Percentiles rank a stretch among this genome's conserved stretches.
phyloP scores from a whole-genome alignment of 169 alveolate species.

The Ichthyophthirius multifiliis region DNA sequence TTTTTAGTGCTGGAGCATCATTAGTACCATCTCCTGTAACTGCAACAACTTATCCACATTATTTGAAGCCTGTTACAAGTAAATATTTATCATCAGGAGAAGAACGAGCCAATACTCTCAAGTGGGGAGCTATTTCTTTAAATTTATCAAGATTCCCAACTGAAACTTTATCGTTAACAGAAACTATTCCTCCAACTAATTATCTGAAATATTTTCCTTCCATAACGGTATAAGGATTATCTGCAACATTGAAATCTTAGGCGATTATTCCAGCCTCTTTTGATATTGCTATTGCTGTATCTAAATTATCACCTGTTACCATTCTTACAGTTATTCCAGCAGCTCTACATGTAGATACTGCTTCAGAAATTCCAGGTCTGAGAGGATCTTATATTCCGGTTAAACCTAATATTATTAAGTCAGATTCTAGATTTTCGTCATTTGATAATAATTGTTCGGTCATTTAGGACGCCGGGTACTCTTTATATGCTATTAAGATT shows the following conservation, averaged over 20 bases:
- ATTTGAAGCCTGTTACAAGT: conserved; percentile 77
- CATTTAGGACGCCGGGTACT: conserved; percentile 34
- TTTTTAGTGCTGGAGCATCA: conserved; percentile 78
- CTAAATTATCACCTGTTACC: conserved; percentile 85
- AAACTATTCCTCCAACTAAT: conserved; percentile 21
- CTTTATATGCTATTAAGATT: conserved; percentile 64
- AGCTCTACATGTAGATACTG: conserved; percentile 59
- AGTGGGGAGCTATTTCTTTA: conserved; percentile 37
- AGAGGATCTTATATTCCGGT: conserved; percentile 77
- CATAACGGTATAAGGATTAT: conserved; percentile 52
- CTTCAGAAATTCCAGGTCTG: conserved; percentile 64
- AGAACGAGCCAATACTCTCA: conserved; percentile 87
- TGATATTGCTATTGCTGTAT: conserved; percentile 67
- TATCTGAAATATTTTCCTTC: conserved; percentile 78
- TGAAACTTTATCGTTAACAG: neutral
- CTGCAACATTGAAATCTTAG: conserved; percentile 26
- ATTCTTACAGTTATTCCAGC: conserved; percentile 80
- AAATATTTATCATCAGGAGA: conserved; percentile 84
- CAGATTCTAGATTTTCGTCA: conserved; percentile 53
- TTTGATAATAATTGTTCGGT: conserved; percentile 28
- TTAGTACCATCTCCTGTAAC: conserved; percentile 79
- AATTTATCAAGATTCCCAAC: conserved; percentile 33
- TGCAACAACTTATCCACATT: conserved; percentile 59
- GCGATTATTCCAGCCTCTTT: conserved; percentile 66
- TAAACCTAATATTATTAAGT: conserved; percentile 57